Base-by-base conservation (phyloP, 495 filamentous ascomycete species). In the Trichoderma erinaceum region DNA sequence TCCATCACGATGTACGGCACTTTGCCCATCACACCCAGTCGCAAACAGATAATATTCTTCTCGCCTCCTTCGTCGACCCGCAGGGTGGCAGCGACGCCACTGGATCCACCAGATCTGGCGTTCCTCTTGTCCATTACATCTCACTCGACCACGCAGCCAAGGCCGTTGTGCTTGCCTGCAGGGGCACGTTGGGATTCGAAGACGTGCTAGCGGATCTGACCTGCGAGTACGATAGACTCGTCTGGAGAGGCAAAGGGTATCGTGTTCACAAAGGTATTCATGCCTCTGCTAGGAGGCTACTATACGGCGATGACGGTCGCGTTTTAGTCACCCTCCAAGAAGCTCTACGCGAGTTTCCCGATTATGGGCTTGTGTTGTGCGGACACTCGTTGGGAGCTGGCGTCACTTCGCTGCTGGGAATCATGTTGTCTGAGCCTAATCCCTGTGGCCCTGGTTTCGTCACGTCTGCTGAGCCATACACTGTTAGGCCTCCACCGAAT, bases 211-310 rank as follows among this genome's bases (percentile, higher is more conserved):
- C 90, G 13, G 90, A 93, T 70, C 87, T 92, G 84, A 89, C 89
- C 43, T 93, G 90, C 73, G 90, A 92, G 67, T 93, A 91, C 68
- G 89, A 92, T 70, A 85, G 89, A 64, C 81, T 93, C 0, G 70
- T 80, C 41, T 90, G 89, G 83, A 84, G 87, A 64, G 89, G 88
- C 16, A 85, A 81, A 64, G 73, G 74, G 3, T 92, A 92, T 78
- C 87, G 88, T 66, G 89, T 92, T 0, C 90, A 93, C 77, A 92
- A 92, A 73, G 90, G 90, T n/a, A 90, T 93, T 71, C 87, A 91
- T 70, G 89, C 90, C 15, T 92, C 89, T 4, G 90, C 90, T 3
- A 80, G 85, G 29, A 84, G 90, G 7, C 80, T 93, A 1, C 79
- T 93, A 0, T 86, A 88, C 72, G 88, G 87, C 21, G 79, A 79